Evolutionary conservation across 768 basidiomycete species (phyloP), one percentile per base, ranked within the genome.

Genomic region (Tylopilus felleus): DNA sequence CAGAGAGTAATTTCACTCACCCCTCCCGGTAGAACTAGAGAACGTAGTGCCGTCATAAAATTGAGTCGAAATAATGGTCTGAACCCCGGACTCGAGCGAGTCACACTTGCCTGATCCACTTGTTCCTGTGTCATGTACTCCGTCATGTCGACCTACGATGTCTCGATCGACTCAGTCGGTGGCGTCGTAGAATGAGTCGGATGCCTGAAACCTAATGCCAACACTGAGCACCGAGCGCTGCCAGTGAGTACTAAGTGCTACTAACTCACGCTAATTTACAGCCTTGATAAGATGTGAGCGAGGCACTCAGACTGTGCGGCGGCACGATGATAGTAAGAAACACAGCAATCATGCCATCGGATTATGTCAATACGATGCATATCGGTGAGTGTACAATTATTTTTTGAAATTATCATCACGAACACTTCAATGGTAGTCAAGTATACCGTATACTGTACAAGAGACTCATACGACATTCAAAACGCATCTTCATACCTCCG

Each of bases 1-100:
- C 57, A 41, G 22, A 13, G 28, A 52, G 36, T 33, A 39, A 42
- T 35, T 17, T 21, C 12, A 63, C 78, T 51, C 51, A 83, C 85
- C 85, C 86, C 53, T 84, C 75, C 58, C 69, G 70, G 65, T 81
- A 70, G 64, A 87, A 86, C 84, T 86, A 42, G 22, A 52, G 8
- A 14, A 35, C 13, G 16, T 23, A 3, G 28, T 17, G 7, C 9
- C n/a, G n/a, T 16, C 4, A 21, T 36, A 13, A 31, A 2, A 0
- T 10, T 35, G 28, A 45, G 36, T 38, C 16, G 22, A 42, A 28
- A 40, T 31, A 14, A 48, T 33, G 21, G n/a, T 41, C 44, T 8
- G 4, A 23, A 31, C 10, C 27, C 25, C 25, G 16, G 7, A 6
- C 5, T 1, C 17, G 35, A 6, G 35, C 25, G 39, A 22, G 21